These are phyloP conservation scores for Rhynchosporium secalis DNA, from an alignment of 2,329 filamentous ascomycete species.

Conservation along the genomic window DNA sequence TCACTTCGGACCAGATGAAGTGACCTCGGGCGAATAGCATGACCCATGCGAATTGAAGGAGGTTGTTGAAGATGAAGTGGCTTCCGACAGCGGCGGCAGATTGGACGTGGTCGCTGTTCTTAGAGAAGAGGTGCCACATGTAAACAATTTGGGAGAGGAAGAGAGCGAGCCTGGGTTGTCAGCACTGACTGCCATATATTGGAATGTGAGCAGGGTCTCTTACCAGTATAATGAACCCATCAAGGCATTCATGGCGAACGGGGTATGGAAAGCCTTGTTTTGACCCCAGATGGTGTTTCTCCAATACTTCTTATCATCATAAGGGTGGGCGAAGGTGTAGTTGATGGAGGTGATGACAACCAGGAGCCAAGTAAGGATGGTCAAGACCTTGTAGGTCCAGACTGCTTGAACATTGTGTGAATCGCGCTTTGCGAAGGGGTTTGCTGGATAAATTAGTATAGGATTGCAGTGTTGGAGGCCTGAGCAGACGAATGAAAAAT, in stretches of 20 bases:
- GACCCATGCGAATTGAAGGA: conserved; percentile 79
- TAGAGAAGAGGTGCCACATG: conserved; percentile 72
- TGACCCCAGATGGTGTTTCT: conserved; percentile 70
- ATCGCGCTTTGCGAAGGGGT: conserved; percentile 74
- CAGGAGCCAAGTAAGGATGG: conserved; percentile 72
- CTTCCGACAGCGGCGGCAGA: conserved; percentile 75
- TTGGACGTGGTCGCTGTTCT: conserved; percentile 60
- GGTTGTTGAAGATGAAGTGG: conserved; percentile 84
- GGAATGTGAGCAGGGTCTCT: conserved; percentile 22
- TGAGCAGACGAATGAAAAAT: not conserved
- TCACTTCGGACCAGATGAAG: conserved; percentile 74
- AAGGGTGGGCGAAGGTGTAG: conserved; percentile 66
- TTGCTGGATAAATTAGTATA: conserved; percentile 50
- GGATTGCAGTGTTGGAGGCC: not conserved
- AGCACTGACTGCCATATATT: not conserved
- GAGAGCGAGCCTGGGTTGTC: conserved; percentile 60
- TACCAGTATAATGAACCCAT: conserved; percentile 76
- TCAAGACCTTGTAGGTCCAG: conserved; percentile 73
- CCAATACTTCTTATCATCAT: conserved; percentile 57
- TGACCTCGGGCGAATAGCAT: conserved; percentile 77
- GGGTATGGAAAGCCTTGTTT: conserved; percentile 65
- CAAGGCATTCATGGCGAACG: conserved; percentile 71
- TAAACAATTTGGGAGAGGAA: conserved; percentile 77
- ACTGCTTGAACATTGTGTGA: conserved; percentile 62
- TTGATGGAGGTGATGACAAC: conserved; percentile 71